These are phyloP conservation scores for Aspergillus aculeatinus DNA, from an alignment of 2,329 filamentous ascomycete genomes.

Conservation along the genomic window DNA sequence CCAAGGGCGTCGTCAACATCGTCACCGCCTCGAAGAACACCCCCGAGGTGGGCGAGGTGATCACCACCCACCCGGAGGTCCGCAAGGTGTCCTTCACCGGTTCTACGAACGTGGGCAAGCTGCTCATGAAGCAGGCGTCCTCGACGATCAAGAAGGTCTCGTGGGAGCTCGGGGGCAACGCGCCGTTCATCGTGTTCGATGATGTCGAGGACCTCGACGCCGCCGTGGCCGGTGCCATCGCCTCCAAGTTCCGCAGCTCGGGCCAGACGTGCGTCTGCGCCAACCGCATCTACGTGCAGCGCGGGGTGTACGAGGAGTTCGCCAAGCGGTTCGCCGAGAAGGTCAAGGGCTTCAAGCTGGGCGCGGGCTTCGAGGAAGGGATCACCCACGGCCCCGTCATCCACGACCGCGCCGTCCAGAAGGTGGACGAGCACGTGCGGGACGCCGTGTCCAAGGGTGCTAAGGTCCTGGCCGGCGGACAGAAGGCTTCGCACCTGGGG, in stretches of 20 bases:
- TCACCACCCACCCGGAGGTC: conserved; percentile 74
- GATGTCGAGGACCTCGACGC: conserved; percentile 79
- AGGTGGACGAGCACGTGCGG: conserved; percentile 76
- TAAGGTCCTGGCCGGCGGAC: conserved; percentile 71
- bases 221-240: conserved; percentile 78
- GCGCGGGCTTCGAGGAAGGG: conserved; percentile 47
- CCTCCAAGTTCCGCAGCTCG: conserved; percentile 88
- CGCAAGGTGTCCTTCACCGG: conserved; percentile 95
- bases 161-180: conserved; percentile 91
- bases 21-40: conserved; percentile 80
- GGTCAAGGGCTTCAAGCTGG: conserved; percentile 51
- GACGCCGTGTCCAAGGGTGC: conserved; percentile 78
- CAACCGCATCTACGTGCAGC: conserved; percentile 55
- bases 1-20: conserved; percentile 86
- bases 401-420: conserved; percentile 75
- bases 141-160: conserved; percentile 82
- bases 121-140: conserved; percentile 89
- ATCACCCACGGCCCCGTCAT: conserved; percentile 56
- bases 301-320: conserved; percentile 54
- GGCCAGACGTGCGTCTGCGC: conserved; percentile 95
- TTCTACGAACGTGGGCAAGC: conserved; percentile 61
- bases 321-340: conserved; percentile 55
- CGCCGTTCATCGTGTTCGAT: conserved; percentile 95
- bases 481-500: conserved; percentile 71
- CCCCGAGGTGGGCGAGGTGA: conserved; percentile 68